Conservation (phyloP, 345 rosid genomes). For the Pugionium dolabratum region DNA sequence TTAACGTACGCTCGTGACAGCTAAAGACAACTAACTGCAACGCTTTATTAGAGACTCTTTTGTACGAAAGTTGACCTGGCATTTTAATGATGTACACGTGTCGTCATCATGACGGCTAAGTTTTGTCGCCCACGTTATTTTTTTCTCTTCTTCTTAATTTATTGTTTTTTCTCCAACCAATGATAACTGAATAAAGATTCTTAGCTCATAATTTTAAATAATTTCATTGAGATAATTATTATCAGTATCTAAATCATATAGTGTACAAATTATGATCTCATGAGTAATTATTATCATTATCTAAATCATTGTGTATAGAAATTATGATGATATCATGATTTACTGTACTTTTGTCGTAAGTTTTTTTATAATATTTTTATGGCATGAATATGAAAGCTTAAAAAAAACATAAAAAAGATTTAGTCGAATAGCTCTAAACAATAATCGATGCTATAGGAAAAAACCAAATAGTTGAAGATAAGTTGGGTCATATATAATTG, state of each 20-base stretch:
- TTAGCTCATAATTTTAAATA: not conserved
- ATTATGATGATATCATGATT: too few species aligned
- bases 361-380: too few species aligned
- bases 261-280: too few species aligned
- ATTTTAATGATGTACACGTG: not conserved
- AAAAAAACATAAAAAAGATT: too few species aligned
- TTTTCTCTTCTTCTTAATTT: slow-evolving; percentile 19
- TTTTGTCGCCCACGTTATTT: not conserved
- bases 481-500: slow-evolving; percentile 28
- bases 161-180: not conserved
- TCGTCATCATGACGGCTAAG: not conserved
- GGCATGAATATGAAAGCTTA: too few species aligned
- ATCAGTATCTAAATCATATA: too few species aligned
- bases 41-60: not conserved
- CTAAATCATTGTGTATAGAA: too few species aligned
- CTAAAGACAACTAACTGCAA: not conserved
- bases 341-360: too few species aligned
- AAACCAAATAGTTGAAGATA: slow-evolving; percentile 11
- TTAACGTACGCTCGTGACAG: not conserved
- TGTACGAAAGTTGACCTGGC: not conserved
- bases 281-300: too few species aligned
- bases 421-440: too few species aligned
- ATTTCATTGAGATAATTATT: too few species aligned
- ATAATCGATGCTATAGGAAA: too few species aligned
- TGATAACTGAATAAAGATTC: not conserved